Base-by-base conservation (phyloP, 2,329 filamentous ascomycete genomes). In the Penicillium corylophilum region DNA sequence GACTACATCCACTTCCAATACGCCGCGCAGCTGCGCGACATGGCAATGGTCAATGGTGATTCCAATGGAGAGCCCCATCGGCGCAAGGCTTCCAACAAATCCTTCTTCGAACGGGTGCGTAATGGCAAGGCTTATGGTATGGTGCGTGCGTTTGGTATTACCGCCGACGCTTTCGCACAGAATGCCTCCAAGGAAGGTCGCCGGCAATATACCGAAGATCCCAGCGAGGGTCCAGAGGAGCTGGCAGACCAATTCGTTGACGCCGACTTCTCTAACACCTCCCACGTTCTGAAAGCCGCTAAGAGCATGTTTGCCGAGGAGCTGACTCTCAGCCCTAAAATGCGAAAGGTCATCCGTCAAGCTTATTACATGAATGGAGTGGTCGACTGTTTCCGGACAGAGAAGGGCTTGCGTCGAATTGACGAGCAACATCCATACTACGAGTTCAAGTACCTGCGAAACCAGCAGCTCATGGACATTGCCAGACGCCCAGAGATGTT, bases 1-100 rank as follows among this genome's bases (percentile, higher is more conserved):
- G 94, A 99, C 66, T 97, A 97, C 64, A 78, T 97, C 47, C 91
- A 97, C 66, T 99, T 99, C 72, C 88, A 92, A 65, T 97, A 97
- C 64, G 85, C 89, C 4, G 78, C 85, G 3, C 85, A 95, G 68
- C 79, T 97, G 44, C 93, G 89, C 67, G 92, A 97, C 57, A 73
- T 95, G 43, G 83, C 86, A 13, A 76, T 84, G 16, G 79, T 84
- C 54, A 78, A 84, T 50, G 75, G 78, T 2, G 70, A 85, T 36
- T 78, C 81, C 13, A 84, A 84, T 48, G 74, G 79, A 9, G 87
- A 87, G 54, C 82, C 80, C 3, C 91, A 91, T 66, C 84, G 86
- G 54, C 87, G 92, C 26, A 90, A 94, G 5, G 88, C 92, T n/a
- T 87, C 87, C 46, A 88, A 89, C 56, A 88, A 88, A 13, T 86